These are phyloP conservation scores for Penicillium malachiteum DNA, from an alignment of 495 filamentous ascomycete genomes.

Conservation along the genomic window DNA sequence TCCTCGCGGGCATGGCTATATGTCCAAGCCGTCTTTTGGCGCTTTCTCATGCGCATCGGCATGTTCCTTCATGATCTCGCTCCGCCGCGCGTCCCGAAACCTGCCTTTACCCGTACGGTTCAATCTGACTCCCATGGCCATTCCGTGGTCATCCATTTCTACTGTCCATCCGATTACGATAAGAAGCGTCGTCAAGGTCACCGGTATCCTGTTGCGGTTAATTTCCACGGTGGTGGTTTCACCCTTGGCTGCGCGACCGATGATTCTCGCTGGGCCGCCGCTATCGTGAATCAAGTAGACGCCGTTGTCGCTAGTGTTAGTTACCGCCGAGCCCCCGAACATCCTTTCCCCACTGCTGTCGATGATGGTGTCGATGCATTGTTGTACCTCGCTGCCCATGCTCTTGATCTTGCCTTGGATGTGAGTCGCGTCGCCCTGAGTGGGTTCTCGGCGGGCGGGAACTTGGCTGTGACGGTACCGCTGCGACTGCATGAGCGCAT, in stretches of 20 bases:
- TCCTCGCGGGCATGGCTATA: slow-evolving; percentile 68
- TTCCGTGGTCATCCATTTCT: slow-evolving; percentile 74
- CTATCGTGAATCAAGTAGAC: slow-evolving; percentile 51
- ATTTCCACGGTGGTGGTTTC: slow-evolving; percentile 79
- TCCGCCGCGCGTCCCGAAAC: slow-evolving; percentile 62
- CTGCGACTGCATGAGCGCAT: slow-evolving; percentile 55
- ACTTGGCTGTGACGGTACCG: slow-evolving; percentile 78
- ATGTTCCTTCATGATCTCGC: slow-evolving; percentile 74
- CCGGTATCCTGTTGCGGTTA: slow-evolving; percentile 61
- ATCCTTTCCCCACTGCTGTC: slow-evolving; percentile 73
- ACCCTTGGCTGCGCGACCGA: slow-evolving; percentile 69
- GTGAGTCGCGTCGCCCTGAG: slow-evolving; percentile 65
- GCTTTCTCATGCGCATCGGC: slow-evolving; percentile 73
- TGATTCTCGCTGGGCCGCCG: slow-evolving; percentile 67
- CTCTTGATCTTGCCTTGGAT: slow-evolving; percentile 56
- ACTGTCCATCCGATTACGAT: slow-evolving; percentile 65
- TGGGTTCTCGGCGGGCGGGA: slow-evolving; percentile 87
- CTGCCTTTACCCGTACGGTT: slow-evolving; percentile 64
- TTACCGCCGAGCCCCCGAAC: slow-evolving; percentile 76
- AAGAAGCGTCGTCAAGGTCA: slow-evolving; percentile 35
- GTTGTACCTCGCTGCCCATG: slow-evolving; percentile 61
- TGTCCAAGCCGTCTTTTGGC: slow-evolving; percentile 72
- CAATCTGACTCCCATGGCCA: slow-evolving; percentile 52
- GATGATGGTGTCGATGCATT: slow-evolving; percentile 74
- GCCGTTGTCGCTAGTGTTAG: slow-evolving; percentile 70